phyloP scores from a whole-genome alignment of 2,329 filamentous ascomycete species.

The Dactylonectria estremocensis region DNA sequence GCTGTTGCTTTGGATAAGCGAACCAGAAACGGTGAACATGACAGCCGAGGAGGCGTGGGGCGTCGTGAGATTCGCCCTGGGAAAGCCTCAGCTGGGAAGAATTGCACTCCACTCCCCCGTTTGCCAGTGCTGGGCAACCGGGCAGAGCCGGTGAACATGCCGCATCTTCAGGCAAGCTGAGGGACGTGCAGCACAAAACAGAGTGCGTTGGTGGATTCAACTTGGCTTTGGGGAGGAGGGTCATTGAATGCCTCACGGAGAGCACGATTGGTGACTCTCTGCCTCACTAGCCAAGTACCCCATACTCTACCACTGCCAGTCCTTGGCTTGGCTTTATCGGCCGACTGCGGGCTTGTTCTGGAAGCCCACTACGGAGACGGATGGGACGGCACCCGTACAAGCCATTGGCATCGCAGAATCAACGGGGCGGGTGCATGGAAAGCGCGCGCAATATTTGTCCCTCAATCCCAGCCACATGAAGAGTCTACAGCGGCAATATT shows the following conservation, averaged over 20 bases:
- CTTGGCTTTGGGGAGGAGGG: conserved; percentile 7
- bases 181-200: background rate
- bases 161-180: conserved; percentile 9
- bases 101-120: conserved; percentile 15
- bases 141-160: conserved; percentile 14
- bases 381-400: conserved; percentile 33
- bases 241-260: conserved; percentile 17
- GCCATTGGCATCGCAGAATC: conserved; percentile 19
- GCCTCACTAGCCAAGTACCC: conserved; percentile 38
- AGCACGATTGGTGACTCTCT: conserved; percentile 27
- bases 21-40: background rate
- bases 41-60: conserved; percentile 4
- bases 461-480: conserved; percentile 21
- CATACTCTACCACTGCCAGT: conserved; percentile 38
- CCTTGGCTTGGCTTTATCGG: conserved; percentile 36
- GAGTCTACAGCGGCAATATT: background rate
- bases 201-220: conserved; percentile 1
- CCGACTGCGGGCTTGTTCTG: conserved; percentile 32
- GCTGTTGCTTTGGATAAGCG: background rate
- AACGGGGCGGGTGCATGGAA: conserved; percentile 21
- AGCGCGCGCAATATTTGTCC: conserved; percentile 23
- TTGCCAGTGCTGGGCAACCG: conserved; percentile 19
- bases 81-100: conserved; percentile 7
- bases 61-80: conserved; percentile 13
- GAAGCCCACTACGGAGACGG: conserved; percentile 30